Evolutionary conservation across 352 stramenopile genomes (phyloP).

Genomic region (Phytophthora pinifolia): DNA sequence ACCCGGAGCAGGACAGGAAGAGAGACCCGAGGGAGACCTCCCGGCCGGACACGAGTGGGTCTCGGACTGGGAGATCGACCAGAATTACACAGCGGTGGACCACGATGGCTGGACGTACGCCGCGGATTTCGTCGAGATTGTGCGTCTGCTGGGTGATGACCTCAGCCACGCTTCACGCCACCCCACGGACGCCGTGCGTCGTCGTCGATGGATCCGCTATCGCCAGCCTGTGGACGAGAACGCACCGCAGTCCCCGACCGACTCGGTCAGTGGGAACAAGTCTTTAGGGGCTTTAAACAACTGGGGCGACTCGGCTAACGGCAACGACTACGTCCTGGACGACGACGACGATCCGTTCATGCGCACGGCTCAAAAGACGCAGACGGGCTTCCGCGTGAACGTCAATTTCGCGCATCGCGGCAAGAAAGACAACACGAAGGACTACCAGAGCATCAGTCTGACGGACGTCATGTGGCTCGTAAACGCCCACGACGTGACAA

Average conservation of each 20-base stretch:
- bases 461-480: slow-evolving; percentile 85
- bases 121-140: slow-evolving; percentile 76
- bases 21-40: slow-evolving; percentile 64
- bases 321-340: slow-evolving; percentile 42
- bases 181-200: slow-evolving; percentile 72
- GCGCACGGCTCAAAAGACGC: slow-evolving; percentile 81
- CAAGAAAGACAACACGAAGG: slow-evolving; percentile 88
- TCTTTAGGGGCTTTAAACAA: slow-evolving; percentile 52
- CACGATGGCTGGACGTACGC: slow-evolving; percentile 86
- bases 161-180: slow-evolving; percentile 83
- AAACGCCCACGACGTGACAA: slow-evolving; percentile 71
- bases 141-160: slow-evolving; percentile 75
- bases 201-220: slow-evolving; percentile 82
- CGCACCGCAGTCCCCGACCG: slow-evolving; percentile 49
- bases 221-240: slow-evolving; percentile 49
- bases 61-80: slow-evolving; percentile 83
- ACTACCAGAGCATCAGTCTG: slow-evolving; percentile 87
- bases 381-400: slow-evolving; percentile 84
- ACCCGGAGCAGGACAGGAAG: slow-evolving; percentile 57
- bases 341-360: slow-evolving; percentile 87
- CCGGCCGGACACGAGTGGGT: slow-evolving; percentile 77
- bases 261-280: slow-evolving; percentile 38
- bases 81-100: slow-evolving; percentile 79
- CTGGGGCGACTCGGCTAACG: slow-evolving; percentile 46
- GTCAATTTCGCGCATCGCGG: slow-evolving; percentile 83